Base-by-base conservation (phyloP, 345 rosid genomes). In the Eucalyptus shirleyi region DNA sequence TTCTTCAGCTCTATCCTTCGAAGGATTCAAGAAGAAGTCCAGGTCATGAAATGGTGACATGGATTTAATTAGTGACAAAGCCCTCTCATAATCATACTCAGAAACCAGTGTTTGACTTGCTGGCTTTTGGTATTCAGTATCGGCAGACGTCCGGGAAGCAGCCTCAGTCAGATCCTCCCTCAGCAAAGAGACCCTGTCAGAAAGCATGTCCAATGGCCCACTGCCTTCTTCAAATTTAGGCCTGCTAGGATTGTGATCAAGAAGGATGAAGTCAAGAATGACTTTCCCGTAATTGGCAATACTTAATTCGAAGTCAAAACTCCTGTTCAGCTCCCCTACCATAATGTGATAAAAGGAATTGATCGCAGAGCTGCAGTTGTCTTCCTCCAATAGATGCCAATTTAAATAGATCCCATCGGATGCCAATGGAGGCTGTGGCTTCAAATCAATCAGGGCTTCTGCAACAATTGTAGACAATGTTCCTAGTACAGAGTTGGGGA, bases 321-420 rank as follows among this genome's bases (percentile, higher is more conserved):
- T 87, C 80, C 51, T 88, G 89, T 92, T 92, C 95, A 86, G 94
- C 89, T 92, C 95, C 90, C 89, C 89, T 51, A 92, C 90, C 85
- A 89, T 88, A 90, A 89, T 90, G 89, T 89, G 93, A 88, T 82
- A 88, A 87, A 86, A 89, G 40, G 93, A 91, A 91, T 55, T 69
- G 77, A 85, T 72, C n/a, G 92, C 91, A 90, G 53, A 87, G 91
- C 45, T 91, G 91, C 90, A 92, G 88, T 91, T 93, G 49, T 94
- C 95, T 81, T 92, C 95, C 90, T 95, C 98, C 88, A 96, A 91
- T 86, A 97, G 95, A 91, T 93, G 93, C 99, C 98, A 97, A 89
- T 97, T 94, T 93, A 98, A 92, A 95, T 98, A 98, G 89, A 98
- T 97, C 91, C 94, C 96, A 94, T 95, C 93, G 81, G 98, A 95